These are phyloP conservation scores for Emericellopsis atlantica DNA, from an alignment of 2,329 filamentous ascomycete species.

Conservation along the genomic window DNA sequence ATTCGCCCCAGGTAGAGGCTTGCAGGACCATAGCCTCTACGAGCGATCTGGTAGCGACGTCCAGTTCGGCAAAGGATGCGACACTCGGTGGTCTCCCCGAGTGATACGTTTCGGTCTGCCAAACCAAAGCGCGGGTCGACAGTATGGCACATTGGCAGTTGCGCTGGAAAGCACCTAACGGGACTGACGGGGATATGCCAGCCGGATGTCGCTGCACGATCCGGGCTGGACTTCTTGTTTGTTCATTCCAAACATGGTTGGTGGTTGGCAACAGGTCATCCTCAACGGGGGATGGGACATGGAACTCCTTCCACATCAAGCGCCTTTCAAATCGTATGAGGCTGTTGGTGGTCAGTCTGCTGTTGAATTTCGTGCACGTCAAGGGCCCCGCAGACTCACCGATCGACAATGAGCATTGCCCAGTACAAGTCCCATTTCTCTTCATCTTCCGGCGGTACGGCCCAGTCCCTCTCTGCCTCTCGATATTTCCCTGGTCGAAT, in stretches of 20 bases:
- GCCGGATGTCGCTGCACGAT: constrained; percentile 14
- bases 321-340: constrained; percentile 18
- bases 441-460: constrained; percentile 19
- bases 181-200: constrained; percentile 13
- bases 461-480: constrained; percentile 14
- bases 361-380: background rate
- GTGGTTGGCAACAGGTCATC: constrained; percentile 20
- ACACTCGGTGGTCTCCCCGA: constrained; percentile 8
- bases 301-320: constrained; percentile 16
- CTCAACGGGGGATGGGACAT: constrained; percentile 21
- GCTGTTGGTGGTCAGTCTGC: constrained; percentile 5
- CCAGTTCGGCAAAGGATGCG: constrained; percentile 17
- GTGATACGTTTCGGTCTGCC: constrained; percentile 8
- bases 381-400: constrained; percentile 14
- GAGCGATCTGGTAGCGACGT: constrained; percentile 15
- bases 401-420: constrained; percentile 29
- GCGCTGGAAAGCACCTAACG: constrained; percentile 20
- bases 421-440: constrained; percentile 28
- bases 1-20: constrained; percentile 18
- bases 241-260: constrained; percentile 18
- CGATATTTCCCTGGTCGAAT: constrained; percentile 22
- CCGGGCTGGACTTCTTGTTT: constrained; percentile 9
- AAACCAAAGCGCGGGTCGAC: constrained; percentile 15
- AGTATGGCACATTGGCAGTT: constrained; percentile 22
- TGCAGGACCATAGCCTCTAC: constrained; percentile 20